A percentile compares a stretch with the other conserved stretches of the same genome.
Conservation (phyloP, 768 basidiomycete genomes). For the Pleurotus ostreatus region DNA sequence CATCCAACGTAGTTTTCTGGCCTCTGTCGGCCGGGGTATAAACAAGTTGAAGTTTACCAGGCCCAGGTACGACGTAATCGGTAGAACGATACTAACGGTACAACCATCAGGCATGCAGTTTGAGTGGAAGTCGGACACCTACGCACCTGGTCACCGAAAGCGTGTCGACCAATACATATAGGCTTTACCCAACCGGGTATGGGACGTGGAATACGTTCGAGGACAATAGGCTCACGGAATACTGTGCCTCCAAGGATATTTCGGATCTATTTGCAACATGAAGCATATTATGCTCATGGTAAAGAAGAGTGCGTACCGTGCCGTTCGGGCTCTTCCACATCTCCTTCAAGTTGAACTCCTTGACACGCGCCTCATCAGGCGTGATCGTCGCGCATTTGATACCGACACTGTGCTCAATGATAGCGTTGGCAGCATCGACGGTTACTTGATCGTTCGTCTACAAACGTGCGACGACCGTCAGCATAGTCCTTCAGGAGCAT, state of each 20-base stretch:
- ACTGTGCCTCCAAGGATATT: constrained; percentile 98
- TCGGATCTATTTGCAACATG: constrained; percentile 59
- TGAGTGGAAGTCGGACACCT: no score
- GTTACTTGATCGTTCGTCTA: constrained; percentile 95
- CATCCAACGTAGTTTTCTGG: constrained; percentile 64
- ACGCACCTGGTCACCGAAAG: constrained; percentile 89
- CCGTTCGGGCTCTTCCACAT: constrained; percentile 99
- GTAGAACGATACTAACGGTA: constrained; percentile 81
- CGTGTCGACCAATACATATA: constrained; percentile 94
- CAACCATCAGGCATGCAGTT: neutral
- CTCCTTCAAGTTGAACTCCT: constrained; percentile 97
- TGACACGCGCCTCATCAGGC: constrained; percentile 92
- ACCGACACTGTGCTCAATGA: constrained; percentile 90
- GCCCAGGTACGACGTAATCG: constrained; percentile 86
- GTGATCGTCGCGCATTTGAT: constrained; percentile 99
- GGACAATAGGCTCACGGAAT: constrained; percentile 97
- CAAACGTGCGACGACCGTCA: neutral
- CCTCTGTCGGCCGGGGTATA: constrained; percentile 81
- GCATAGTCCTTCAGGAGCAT: no score
- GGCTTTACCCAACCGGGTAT: constrained; percentile 97
- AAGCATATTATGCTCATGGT: constrained; percentile 5
- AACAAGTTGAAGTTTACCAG: constrained; percentile 91
- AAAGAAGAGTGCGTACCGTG: constrained; percentile 50
- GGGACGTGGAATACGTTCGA: constrained; percentile 85
- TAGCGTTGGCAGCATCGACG: constrained; percentile 90